Evolutionary conservation across 768 basidiomycete species (phyloP), one percentile per base, ranked within the genome.

Genomic region (Lentinula guzmanii): DNA sequence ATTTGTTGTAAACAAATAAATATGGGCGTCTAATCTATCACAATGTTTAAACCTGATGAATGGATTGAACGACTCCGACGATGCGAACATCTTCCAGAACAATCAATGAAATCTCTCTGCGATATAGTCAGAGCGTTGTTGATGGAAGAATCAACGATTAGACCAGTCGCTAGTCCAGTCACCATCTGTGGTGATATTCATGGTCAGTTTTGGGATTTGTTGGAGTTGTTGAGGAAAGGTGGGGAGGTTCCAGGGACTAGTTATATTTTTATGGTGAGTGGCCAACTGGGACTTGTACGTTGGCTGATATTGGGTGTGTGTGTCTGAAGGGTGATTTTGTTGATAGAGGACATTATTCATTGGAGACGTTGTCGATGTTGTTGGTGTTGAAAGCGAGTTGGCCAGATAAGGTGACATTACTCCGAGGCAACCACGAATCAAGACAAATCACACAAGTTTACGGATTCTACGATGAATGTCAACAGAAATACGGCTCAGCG

Each of bases 401-500:
- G 72, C 95, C 96, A 15, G 93, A 97, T 74, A 86, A 86, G 67
- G 91, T 98, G 60, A 95, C 93, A 2, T 77, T 98, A 2, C 80
- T 98, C 13, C 83, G 96, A 35, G 95, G 96, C 42, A 98, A 98
- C 74, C 96, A 98, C 71, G 96, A 98, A 73, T 95, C 92, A 67
- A 78, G 96, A 64, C 96, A 98, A 73, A 98, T 98, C 67, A 98
- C 96, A 4, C 96, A 98, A 68, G 96, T 95, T 2, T 98, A 98
- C 62, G 96, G 95, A n/a, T 98, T 97, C 72, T 98, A 97, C 70
- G 95, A 95, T 70, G 96, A 98, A 75, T 98, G 96, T 68, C 95
- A 97, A 74, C 93, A 94, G 74, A 98, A 98, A 73, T 98, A 98
- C 72, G 96, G 96, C 42, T 93, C 88, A 63, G 86, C 96, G 5